These are phyloP conservation scores for Neonectria magnoliae DNA, from an alignment of 2,329 filamentous ascomycete genomes.

Conservation along the genomic window DNA sequence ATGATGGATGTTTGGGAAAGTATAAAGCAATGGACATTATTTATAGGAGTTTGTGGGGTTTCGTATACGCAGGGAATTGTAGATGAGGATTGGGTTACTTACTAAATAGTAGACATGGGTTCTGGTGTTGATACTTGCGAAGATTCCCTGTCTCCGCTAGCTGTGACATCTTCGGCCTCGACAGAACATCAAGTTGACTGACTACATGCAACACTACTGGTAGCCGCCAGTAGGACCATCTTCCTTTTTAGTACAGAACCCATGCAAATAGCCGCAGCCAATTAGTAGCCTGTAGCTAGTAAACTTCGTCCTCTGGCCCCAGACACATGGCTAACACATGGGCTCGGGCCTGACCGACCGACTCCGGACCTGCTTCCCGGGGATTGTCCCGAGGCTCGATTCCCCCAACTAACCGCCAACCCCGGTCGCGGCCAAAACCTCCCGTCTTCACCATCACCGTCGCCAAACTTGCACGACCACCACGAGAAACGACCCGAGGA, in stretches of 20 bases:
- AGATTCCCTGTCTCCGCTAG: neutral
- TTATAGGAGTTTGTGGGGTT: neutral
- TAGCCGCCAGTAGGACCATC: neutral
- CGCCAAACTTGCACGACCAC: neutral
- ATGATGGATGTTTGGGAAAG: neutral
- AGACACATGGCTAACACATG: constrained; percentile 10
- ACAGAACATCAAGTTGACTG: no score
- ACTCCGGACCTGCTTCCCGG: constrained; percentile 18
- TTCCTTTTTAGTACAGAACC: neutral
- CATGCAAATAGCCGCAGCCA: neutral
- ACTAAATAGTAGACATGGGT: no score
- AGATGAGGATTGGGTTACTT: neutral
- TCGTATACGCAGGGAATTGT: neutral
- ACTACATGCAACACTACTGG: no score
- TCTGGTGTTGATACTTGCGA: neutral
- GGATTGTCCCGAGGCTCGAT: constrained; percentile 22
- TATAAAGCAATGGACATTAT: neutral
- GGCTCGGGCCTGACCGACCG: constrained; percentile 7
- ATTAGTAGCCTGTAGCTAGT: neutral
- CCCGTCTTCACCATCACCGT: neutral
- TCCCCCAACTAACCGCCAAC: constrained; percentile 7
- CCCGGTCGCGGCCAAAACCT: neutral
- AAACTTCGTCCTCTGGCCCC: neutral
- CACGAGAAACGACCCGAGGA: neutral
- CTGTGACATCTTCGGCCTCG: neutral